These are phyloP conservation scores for Puccinia hordei DNA, from an alignment of 1,284 basidiomycete genomes.

Conservation along the genomic window DNA sequence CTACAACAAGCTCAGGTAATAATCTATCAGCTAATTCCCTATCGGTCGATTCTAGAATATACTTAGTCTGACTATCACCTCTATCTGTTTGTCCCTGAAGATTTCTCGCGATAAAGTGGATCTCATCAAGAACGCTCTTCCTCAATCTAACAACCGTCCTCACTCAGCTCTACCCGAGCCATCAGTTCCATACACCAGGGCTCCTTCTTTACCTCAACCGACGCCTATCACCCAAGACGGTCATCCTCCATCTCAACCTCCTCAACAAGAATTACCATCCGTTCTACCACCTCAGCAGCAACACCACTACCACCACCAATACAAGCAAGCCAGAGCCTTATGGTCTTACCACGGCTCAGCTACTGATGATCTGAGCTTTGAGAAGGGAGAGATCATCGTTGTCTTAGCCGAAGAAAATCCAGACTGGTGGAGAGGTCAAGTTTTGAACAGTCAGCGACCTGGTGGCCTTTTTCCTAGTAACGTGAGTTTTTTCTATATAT, in stretches of 20 bases:
- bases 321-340: conserved; percentile 31
- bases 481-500: conserved; percentile 1
- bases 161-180: not conserved
- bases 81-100: not conserved
- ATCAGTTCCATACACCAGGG: not conserved
- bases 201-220: not conserved
- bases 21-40: not conserved
- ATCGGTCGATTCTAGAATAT: not conserved
- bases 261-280: not conserved
- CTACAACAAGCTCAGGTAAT: conserved; percentile 9
- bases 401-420: conserved; percentile 40
- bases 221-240: not conserved
- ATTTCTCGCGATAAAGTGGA: conserved; percentile 15
- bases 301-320: not conserved
- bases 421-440: conserved; percentile 47
- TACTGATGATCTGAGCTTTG: conserved; percentile 39
- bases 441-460: conserved; percentile 10
- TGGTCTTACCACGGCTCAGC: conserved; percentile 41
- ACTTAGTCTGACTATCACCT: not conserved
- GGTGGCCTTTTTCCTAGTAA: conserved; percentile 46
- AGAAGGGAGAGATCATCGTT: conserved; percentile 45
- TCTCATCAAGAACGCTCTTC: conserved; percentile 27
- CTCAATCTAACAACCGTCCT: not conserved
- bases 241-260: not conserved
- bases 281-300: not conserved